phyloP scores from a whole-genome alignment of 768 basidiomycete genomes.

The Serendipita sp. region DNA sequence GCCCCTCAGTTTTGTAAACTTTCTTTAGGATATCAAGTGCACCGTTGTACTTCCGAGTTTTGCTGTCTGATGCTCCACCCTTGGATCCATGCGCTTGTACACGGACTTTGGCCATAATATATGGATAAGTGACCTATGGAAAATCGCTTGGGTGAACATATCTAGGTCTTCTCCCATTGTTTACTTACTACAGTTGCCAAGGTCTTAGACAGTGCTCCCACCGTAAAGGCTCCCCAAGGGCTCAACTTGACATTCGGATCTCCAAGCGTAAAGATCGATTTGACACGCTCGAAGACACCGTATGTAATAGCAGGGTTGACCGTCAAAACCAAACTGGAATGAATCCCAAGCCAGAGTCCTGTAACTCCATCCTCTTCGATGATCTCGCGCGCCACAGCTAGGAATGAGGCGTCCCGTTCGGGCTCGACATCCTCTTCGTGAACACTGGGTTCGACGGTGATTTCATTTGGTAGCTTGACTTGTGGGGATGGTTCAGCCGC shows the following conservation, averaged over 20 bases:
- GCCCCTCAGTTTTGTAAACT: slow-evolving; percentile 61
- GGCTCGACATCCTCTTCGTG: slow-evolving; percentile 7
- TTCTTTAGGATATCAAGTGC: slow-evolving; percentile 60
- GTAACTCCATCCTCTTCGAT: slow-evolving; percentile 72
- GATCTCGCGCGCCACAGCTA: slow-evolving; percentile 69
- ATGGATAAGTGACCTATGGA: slow-evolving; percentile 75
- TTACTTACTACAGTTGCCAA: slow-evolving; percentile 78
- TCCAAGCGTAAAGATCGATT: slow-evolving; percentile 46
- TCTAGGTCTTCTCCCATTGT: neutral
- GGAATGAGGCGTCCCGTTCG: slow-evolving; percentile 47
- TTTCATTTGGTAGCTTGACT: neutral
- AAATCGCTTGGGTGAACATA: neutral
- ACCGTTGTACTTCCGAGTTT: slow-evolving; percentile 34
- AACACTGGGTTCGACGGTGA: neutral
- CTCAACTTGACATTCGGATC: slow-evolving; percentile 40
- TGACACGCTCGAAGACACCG: slow-evolving; percentile 84
- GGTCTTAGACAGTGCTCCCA: slow-evolving; percentile 90
- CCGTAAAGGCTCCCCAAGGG: slow-evolving; percentile 59
- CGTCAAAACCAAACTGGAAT: slow-evolving; percentile 85
- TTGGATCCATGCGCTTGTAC: slow-evolving; percentile 51
- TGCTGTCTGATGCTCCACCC: slow-evolving; percentile 27
- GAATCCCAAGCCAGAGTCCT: slow-evolving; percentile 85
- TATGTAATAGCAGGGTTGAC: slow-evolving; percentile 97
- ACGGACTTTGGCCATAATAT: slow-evolving; percentile 92
- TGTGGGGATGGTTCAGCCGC: neutral